phyloP scores from a whole-genome alignment of 1,284 basidiomycete genomes.

The Ceratobasidium sp. region DNA sequence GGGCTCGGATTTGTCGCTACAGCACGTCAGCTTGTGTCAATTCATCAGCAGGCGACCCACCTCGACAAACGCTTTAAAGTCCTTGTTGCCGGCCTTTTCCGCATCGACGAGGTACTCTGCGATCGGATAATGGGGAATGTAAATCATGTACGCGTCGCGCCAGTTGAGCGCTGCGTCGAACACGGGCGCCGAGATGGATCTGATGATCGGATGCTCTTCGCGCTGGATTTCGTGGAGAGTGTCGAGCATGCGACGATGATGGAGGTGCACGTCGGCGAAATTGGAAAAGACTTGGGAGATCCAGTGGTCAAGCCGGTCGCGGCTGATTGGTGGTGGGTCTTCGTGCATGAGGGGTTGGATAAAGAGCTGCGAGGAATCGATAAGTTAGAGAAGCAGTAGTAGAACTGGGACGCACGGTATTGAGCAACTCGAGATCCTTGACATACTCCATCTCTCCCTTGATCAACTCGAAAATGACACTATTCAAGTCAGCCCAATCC shows the following conservation, averaged over 20 bases:
- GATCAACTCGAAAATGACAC: conserved; percentile 93
- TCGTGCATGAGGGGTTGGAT: conserved; percentile 74
- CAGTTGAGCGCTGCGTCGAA: conserved; percentile 91
- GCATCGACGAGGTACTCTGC: conserved; percentile 90
- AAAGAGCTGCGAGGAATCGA: conserved; percentile 49
- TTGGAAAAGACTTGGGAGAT: conserved; percentile 94
- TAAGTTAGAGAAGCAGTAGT: not conserved
- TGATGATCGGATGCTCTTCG: conserved; percentile 86
- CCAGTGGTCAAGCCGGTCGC: conserved; percentile 76
- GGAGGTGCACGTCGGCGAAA: conserved; percentile 75
- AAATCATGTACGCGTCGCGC: conserved; percentile 90
- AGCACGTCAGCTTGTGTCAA: not conserved
- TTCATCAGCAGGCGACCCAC: conserved; percentile 55
- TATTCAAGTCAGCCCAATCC: conserved; percentile 48
- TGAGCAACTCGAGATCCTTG: conserved; percentile 88
- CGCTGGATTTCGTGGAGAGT: conserved; percentile 85
- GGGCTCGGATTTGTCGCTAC: conserved; percentile 69
- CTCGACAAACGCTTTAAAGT: conserved; percentile 84
- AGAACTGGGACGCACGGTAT: conserved; percentile 59
- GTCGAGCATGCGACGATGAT: conserved; percentile 77
- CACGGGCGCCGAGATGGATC: conserved; percentile 83
- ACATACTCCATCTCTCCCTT: conserved; percentile 96
- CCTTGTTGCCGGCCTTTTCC: conserved; percentile 79
- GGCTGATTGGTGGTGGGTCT: conserved; percentile 77
- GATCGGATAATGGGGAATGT: conserved; percentile 92